Conservation (phyloP, 2,329 filamentous ascomycete genomes). For the Tympanopsis confertula region DNA sequence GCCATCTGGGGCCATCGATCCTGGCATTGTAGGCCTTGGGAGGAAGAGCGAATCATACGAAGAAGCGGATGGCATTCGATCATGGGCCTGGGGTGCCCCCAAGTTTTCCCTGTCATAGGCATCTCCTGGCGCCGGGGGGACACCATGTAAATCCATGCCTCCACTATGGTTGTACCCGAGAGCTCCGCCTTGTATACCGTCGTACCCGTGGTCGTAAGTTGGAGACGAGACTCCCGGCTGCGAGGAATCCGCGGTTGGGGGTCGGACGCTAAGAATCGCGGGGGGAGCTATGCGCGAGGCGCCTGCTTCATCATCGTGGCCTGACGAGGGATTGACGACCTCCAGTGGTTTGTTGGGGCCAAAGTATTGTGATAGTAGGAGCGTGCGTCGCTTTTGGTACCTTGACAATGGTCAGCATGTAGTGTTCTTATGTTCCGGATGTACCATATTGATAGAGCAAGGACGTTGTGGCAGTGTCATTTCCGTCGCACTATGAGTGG, state of each 20-base stretch:
- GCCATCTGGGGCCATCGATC: background rate
- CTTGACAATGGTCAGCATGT: background rate
- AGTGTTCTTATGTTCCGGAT: background rate
- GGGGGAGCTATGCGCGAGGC: background rate
- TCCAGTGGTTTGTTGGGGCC: background rate
- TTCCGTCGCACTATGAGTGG: too few species aligned
- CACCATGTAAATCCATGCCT: background rate
- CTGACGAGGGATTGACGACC: background rate
- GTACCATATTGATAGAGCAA: too few species aligned
- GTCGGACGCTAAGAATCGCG: background rate
- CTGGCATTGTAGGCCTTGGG: background rate
- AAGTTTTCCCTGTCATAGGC: background rate
- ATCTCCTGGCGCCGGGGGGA: background rate
- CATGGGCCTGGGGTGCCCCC: background rate
- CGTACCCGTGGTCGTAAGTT: background rate
- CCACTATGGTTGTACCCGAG: background rate
- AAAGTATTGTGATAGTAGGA: background rate
- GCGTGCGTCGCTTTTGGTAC: background rate
- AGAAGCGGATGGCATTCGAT: background rate
- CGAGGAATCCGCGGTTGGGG: background rate
- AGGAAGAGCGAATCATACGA: conserved; percentile 1
- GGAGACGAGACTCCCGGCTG: background rate
- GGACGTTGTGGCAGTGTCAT: too few species aligned
- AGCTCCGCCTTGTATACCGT: background rate
- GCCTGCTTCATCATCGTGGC: background rate